Base-by-base conservation (phyloP, 345 rosid genomes). In the Luvunga scandens region DNA sequence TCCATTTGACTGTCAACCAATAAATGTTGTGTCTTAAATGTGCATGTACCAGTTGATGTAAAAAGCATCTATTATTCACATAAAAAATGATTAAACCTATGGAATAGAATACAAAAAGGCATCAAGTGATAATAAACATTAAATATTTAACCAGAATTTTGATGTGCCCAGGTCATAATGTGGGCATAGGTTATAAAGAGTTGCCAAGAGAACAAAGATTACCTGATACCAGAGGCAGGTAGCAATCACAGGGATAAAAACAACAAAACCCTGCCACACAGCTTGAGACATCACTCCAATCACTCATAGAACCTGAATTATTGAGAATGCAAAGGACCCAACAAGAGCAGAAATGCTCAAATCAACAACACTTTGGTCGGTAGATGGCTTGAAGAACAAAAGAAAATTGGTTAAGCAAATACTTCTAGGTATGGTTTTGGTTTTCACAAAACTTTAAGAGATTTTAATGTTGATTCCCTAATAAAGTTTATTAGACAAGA, bases 281-380 rank as follows among this genome's bases (percentile, higher is more conserved):
- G 80, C 96, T 66, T 85, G 93, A 39, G 86, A 84, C 88, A 90
- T 91, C 71, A 91, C 91, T 1, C 79, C 87, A 12, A 91, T 86
- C 79, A 89, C 80, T 73, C 95, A 92, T 25, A 91, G 66, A 33
- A 91, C 89, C 78, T 78, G 88, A 53, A 92, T 91, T 18, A 77
- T 53, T 33, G 91, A 66, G 61, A 71, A 81, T 76, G 91, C 92
- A 77, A 86, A 79, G 34, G 77, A 72, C 31, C 85, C 90, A 72
- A 92, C 74, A 82, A 70, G 83, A 71, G 63, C 75, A 4, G 90
- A 90, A 79, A 94, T 83, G 77, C 60, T 85, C 82, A 84, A 42
- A 69, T 94, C 98, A 9, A 84, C 85, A 0, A 87, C 86, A 79
- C 88, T 91, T 86, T 92, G 98, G 85, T 94, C 94, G 6, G 93